Conservation (phyloP, 2,329 filamentous ascomycete genomes). For the Aquanectria penicillioides region DNA sequence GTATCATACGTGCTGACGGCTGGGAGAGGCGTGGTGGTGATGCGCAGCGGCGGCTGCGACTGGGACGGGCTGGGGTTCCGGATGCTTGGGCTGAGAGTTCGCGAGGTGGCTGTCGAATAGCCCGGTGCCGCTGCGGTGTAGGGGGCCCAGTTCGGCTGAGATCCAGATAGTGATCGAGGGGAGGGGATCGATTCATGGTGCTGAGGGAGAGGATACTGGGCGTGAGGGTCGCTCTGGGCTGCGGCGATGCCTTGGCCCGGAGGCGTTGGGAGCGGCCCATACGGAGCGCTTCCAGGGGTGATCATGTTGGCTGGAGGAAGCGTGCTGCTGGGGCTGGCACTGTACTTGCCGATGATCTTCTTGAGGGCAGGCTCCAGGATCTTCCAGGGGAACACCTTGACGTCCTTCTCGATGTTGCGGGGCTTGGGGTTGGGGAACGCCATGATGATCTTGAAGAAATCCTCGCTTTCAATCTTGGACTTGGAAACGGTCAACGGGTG, state of each 20-base stretch:
- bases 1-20: slow-evolving; percentile 53
- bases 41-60: slow-evolving; percentile 46
- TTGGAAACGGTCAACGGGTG: slow-evolving; percentile 94
- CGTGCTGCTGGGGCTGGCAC: slow-evolving; percentile 57
- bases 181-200: slow-evolving; percentile 63
- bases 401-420: slow-evolving; percentile 97
- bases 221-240: slow-evolving; percentile 46
- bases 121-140: slow-evolving; percentile 51
- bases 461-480: slow-evolving; percentile 88
- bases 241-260: slow-evolving; percentile 49
- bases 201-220: slow-evolving; percentile 53
- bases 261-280: slow-evolving; percentile 59
- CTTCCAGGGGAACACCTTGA: slow-evolving; percentile 98
- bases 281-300: slow-evolving; percentile 52
- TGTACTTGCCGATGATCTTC: slow-evolving; percentile 99
- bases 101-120: slow-evolving; percentile 47
- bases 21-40: slow-evolving; percentile 51
- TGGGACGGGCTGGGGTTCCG: slow-evolving; percentile 49
- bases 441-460: slow-evolving; percentile 99
- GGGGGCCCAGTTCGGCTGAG: slow-evolving; percentile 58
- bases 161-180: slow-evolving; percentile 61
- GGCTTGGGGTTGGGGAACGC: slow-evolving; percentile 94
- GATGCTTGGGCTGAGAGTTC: slow-evolving; percentile 55
- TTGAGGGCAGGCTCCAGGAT: slow-evolving; percentile 86
- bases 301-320: slow-evolving; percentile 53